Percentiles rank a stretch among this genome's conserved stretches.
phyloP scores from a whole-genome alignment of 306 rosid genomes.

The Sophora flavescens region DNA sequence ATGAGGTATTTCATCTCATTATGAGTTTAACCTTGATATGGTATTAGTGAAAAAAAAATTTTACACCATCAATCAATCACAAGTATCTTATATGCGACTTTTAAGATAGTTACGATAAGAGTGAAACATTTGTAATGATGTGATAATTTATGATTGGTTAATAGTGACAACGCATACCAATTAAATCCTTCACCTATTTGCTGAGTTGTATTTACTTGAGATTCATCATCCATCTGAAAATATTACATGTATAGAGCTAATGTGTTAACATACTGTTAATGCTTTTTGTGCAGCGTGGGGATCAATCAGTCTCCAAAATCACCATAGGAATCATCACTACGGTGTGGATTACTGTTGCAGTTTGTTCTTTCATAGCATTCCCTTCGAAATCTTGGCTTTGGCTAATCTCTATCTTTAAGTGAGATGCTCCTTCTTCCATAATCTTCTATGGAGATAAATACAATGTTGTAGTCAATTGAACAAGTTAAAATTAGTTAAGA shows the following conservation, averaged over 20 bases:
- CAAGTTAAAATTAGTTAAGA: background rate
- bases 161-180: too few species aligned
- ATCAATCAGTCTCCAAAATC: slow-evolving; percentile 67
- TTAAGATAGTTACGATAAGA: too few species aligned
- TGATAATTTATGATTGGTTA: too few species aligned
- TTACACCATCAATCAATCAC: too few species aligned
- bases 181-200: too few species aligned
- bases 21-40: too few species aligned
- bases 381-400: slow-evolving; percentile 83
- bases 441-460: background rate
- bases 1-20: slow-evolving; percentile 53
- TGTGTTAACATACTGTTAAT: background rate
- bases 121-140: too few species aligned
- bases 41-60: too few species aligned
- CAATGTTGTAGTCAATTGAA: background rate
- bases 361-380: slow-evolving; percentile 69
- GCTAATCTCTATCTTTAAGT: slow-evolving; percentile 75
- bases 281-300: slow-evolving; percentile 64
- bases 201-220: too few species aligned
- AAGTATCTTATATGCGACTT: too few species aligned
- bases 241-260: background rate
- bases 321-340: slow-evolving; percentile 51
- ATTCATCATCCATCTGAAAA: background rate
- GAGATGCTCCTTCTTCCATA: slow-evolving; percentile 35
- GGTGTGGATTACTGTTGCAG: slow-evolving; percentile 63